Conservation (phyloP, 129 eudicot species). For the Pseudognaphalium luteoalbum region DNA sequence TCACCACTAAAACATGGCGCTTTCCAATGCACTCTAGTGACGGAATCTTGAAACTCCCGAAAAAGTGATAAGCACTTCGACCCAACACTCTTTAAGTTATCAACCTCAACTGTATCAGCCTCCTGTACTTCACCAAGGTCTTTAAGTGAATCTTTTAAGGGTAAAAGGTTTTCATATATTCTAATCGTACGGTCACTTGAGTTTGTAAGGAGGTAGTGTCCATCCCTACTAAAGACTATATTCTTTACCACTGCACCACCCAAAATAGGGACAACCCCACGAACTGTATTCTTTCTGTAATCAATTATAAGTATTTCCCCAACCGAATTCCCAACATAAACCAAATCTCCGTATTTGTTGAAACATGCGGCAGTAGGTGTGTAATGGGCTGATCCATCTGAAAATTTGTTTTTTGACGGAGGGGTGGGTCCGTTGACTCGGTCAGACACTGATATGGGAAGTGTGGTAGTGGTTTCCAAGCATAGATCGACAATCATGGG, state of each 20-base stretch:
- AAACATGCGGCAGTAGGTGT: constrained; percentile 43
- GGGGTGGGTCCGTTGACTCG: constrained; percentile 12
- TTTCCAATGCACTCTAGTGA: constrained; percentile 92
- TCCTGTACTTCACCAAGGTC: constrained; percentile 34
- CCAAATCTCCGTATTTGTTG: constrained; percentile 39
- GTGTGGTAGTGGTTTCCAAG: constrained; percentile 47
- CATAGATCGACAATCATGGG: constrained; percentile 79
- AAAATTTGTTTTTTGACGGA: constrained; percentile 27
- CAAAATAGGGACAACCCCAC: constrained; percentile 54
- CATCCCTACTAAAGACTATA: constrained; percentile 77
- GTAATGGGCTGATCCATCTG: constrained; percentile 35
- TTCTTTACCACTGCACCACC: constrained; percentile 80
- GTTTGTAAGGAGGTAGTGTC: constrained; percentile 83
- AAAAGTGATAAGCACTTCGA: constrained; percentile 53
- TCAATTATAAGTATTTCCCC: constrained; percentile 44
- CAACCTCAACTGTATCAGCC: constrained; percentile 36
- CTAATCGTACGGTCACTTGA: constrained; percentile 91
- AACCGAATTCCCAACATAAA: constrained; percentile 34
- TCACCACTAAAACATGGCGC: constrained; percentile 98
- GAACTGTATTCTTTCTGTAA: constrained; percentile 43
- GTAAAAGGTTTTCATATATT: constrained; percentile 79
- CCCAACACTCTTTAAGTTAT: constrained; percentile 63
- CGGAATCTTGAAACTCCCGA: constrained; percentile 91
- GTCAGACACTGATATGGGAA: constrained; percentile 66
- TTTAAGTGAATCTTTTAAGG: constrained; percentile 53